These are phyloP conservation scores for Syzygium oleosum DNA, from an alignment of 345 rosid species.

Conservation along the genomic window DNA sequence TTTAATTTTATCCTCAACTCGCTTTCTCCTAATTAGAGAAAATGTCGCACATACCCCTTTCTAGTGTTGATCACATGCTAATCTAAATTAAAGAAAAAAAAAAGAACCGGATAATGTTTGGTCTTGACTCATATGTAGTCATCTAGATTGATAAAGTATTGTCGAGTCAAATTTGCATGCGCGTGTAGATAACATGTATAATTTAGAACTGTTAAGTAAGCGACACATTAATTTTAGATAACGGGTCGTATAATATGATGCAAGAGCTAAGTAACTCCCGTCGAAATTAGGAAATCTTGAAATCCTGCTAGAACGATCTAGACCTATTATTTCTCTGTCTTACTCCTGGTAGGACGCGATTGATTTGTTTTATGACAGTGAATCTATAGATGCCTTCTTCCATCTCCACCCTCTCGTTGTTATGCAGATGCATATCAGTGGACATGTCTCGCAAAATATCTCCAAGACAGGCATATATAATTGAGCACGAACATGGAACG, in stretches of 20 bases:
- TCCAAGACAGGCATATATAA: not conserved
- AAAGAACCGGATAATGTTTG: too few relatives aligned
- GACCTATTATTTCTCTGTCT: not conserved
- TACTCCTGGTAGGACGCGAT: not conserved
- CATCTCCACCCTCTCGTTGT: too few relatives aligned
- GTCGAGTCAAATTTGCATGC: rapidly evolving
- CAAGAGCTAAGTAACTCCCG: not conserved
- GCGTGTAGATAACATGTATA: not conserved
- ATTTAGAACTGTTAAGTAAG: not conserved
- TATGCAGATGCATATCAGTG: too few relatives aligned
- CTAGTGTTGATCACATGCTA: not conserved
- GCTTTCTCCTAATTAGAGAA: not conserved
- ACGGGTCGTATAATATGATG: not conserved
- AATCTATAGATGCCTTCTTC: too few relatives aligned
- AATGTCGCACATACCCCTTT: not conserved
- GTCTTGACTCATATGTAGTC: not conserved
- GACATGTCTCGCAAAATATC: not conserved
- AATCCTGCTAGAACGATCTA: not conserved
- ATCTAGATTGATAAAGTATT: not conserved
- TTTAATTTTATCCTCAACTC: not conserved
- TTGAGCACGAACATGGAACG: not conserved
- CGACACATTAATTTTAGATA: not conserved
- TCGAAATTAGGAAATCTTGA: not conserved
- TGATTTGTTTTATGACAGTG: not conserved
- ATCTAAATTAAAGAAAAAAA: too few relatives aligned